Evolutionary conservation across 441 rosid genomes (phyloP).

Genomic region (Bocquillonia castaneifolia): DNA sequence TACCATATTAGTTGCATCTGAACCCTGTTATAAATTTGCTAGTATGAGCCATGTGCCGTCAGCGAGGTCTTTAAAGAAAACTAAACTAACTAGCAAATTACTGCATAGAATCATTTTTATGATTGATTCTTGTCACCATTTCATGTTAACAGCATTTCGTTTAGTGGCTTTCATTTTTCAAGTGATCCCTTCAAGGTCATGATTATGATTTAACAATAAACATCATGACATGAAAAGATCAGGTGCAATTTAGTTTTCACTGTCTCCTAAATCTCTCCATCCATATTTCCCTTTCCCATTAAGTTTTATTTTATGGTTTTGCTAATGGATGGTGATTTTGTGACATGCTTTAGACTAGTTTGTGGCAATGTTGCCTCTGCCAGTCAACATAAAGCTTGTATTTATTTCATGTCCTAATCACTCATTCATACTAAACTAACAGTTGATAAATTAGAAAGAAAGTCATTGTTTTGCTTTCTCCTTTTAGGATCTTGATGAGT

Average conservation of each 20-base stretch:
- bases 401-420: not conserved
- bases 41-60: not conserved
- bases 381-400: no score
- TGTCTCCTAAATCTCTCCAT: not conserved
- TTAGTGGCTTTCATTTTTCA: not conserved
- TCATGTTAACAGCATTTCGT: not conserved
- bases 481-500: slow-evolving; percentile 76
- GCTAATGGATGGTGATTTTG: not conserved
- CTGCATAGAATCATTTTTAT: not conserved
- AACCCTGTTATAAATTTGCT: not conserved
- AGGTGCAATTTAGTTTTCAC: not conserved
- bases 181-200: not conserved
- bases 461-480: slow-evolving; percentile 12
- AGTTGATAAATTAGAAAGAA: slow-evolving; percentile 8
- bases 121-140: not conserved
- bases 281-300: not conserved
- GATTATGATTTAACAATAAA: not conserved
- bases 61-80: not conserved
- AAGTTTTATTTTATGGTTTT: not conserved
- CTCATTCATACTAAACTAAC: not conserved
- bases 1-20: not conserved
- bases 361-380: not conserved
- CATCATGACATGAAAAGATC: not conserved
- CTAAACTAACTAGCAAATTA: not conserved
- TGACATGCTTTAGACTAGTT: not conserved